These are phyloP conservation scores for Nakaseomyces sp. DNA, from an alignment of 1,139 yeast genomes.

Conservation along the genomic window DNA sequence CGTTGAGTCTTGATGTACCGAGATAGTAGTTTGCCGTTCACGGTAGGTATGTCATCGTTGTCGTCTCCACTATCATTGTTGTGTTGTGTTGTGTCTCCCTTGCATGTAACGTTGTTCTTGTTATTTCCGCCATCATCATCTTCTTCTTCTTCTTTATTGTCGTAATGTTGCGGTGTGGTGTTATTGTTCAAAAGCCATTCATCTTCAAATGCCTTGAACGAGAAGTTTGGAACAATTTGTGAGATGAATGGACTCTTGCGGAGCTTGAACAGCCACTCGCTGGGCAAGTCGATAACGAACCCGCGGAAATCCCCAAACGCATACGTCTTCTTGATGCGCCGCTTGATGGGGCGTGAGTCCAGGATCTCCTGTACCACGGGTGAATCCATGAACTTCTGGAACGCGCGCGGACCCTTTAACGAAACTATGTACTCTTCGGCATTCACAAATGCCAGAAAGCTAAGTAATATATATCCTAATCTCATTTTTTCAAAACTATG, in stretches of 20 bases:
- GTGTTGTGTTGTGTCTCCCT: no score
- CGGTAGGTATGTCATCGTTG: conserved; percentile 22
- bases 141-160: conserved; percentile 8
- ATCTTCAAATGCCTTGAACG: conserved; percentile 40
- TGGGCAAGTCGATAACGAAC: conserved; percentile 50
- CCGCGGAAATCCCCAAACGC: conserved; percentile 58
- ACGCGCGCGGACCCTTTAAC: conserved; percentile 21
- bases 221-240: conserved; percentile 51
- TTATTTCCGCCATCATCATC: conserved; percentile 10
- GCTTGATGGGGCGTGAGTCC: conserved; percentile 14
- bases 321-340: conserved; percentile 34
- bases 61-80: conserved; percentile 25
- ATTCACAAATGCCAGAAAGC: not conserved
- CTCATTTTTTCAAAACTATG: not conserved
- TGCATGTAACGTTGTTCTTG: no score
- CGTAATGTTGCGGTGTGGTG: not conserved
- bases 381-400: conserved; percentile 21
- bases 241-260: conserved; percentile 41
- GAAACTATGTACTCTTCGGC: conserved; percentile 26
- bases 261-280: conserved; percentile 23
- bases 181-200: conserved; percentile 14
- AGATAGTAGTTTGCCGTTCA: conserved; percentile 33
- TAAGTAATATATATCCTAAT: not conserved
- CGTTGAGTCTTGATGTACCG: conserved; percentile 31
- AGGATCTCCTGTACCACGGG: conserved; percentile 17